Evolutionary conservation across 2,329 filamentous ascomycete genomes (phyloP), one percentile per base, ranked within the genome.

Genomic region (Eurotiales sp.): DNA sequence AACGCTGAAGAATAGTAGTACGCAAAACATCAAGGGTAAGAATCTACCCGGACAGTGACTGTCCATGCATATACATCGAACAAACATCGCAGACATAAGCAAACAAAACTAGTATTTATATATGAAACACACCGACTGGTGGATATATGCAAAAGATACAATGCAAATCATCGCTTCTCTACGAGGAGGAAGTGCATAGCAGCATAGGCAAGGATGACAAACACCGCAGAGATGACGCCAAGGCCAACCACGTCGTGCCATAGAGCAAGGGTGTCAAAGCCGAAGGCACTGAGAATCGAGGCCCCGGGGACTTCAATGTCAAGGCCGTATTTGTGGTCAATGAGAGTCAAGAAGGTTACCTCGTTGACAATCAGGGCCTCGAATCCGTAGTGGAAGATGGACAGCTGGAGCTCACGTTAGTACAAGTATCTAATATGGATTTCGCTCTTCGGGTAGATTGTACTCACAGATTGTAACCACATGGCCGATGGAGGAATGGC

Each of bases 341-440:
- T 83, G 22, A 99, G 80, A 0, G 88, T 92, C 39, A 99, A 77
- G 62, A 90, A 89, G 22, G 90, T 85, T 42, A 96, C 95, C 73
- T 99, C 93, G 65, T 97, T 99, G 61, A 99, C 93, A 56, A 97
- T 95, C 12, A 99, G 80, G 2, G 89, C 88, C 76, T 99, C 93
- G 61, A 97, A 97, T 4, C 87, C 92, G 65, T 95, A 99, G 68
- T 99, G 93, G 80, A 99, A 99, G 56, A 99, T 99, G 1, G 91
- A 96, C 8, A 99, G 75, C 72, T 86, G 59, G 23, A 15, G 25
- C 47, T 7, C 17, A 12, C 12, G n/a, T 51, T 46, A 51, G 42
- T 21, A 43, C 14, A 11, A n/a, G 4, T 43, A 10, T 3, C 29
- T 17, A n/a, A n/a, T n/a, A n/a, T n/a, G n/a, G n/a, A n/a, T n/a